phyloP scores from a whole-genome alignment of 495 filamentous ascomycete genomes.

The Talaromyces liani region DNA sequence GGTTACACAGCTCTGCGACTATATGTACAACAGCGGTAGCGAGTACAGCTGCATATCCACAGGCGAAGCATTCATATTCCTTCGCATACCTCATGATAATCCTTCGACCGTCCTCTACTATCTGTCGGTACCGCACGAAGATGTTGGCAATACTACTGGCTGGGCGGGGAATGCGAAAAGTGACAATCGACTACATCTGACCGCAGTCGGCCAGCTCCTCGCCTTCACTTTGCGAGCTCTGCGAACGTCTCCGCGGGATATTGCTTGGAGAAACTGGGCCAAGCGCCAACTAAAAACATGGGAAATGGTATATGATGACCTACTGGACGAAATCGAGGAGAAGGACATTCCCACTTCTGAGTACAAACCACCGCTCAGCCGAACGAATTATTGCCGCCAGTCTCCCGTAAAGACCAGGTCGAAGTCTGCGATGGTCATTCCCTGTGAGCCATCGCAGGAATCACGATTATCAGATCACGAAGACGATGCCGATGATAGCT shows the following conservation, averaged over 20 bases:
- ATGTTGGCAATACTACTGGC: conserved; percentile 17
- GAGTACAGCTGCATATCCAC: conserved; percentile 36
- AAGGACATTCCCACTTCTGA: conserved; percentile 18
- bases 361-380: conserved; percentile 10
- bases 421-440: conserved; percentile 1
- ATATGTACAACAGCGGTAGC: conserved; percentile 32
- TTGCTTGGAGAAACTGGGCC: conserved; percentile 10
- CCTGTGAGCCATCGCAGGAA: conserved; percentile 10
- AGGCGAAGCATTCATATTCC: conserved; percentile 36
- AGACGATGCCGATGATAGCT: conserved; percentile 11
- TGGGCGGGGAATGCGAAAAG: not conserved
- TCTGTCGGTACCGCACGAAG: conserved; percentile 30
- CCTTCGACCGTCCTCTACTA: conserved; percentile 30
- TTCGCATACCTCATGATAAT: conserved; percentile 30
- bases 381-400: conserved; percentile 11
- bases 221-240: conserved; percentile 14
- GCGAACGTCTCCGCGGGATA: conserved; percentile 4
- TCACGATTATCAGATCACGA: conserved; percentile 6
- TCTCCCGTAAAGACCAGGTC: conserved; percentile 21
- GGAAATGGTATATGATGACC: conserved; percentile 29
- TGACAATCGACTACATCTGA: conserved; percentile 15
- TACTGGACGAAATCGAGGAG: conserved; percentile 22
- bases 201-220: conserved; percentile 13
- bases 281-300: conserved; percentile 22
- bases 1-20: conserved; percentile 33